A percentile compares a stretch with the other conserved stretches of the same genome.
Evolutionary conservation across 148 eudicot genomes (phyloP).

Genomic region (Pharnaceum exiguum): DNA sequence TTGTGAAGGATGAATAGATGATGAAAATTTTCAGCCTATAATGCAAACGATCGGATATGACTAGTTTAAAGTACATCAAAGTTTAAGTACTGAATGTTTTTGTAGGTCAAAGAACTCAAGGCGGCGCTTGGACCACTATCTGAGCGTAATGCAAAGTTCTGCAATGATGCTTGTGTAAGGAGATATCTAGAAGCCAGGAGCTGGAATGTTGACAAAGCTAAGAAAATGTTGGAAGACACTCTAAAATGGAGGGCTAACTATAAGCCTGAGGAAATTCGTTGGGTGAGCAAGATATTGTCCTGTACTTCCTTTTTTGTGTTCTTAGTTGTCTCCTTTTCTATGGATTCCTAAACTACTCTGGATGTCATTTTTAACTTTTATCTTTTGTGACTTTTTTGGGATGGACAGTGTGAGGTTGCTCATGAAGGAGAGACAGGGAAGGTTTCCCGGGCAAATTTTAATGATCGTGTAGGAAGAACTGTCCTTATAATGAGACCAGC

Average conservation of each 20-base stretch:
- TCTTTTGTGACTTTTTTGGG: not conserved
- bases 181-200: constrained; percentile 84
- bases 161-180: constrained; percentile 73
- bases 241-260: constrained; percentile 72
- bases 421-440: constrained; percentile 90
- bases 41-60: too few relatives aligned
- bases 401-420: constrained; percentile 74
- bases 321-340: too few relatives aligned
- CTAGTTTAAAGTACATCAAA: too few relatives aligned
- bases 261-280: constrained; percentile 92
- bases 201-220: constrained; percentile 83
- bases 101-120: constrained; percentile 58
- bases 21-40: too few relatives aligned
- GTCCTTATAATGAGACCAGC: constrained; percentile 98
- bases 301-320: not conserved
- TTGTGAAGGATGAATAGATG: too few relatives aligned
- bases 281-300: constrained; percentile 49
- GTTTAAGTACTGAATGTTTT: not conserved
- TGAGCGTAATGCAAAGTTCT: constrained; percentile 50
- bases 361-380: not conserved
- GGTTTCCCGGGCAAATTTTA: constrained; percentile 77
- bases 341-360: not conserved
- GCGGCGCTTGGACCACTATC: constrained; percentile 60
- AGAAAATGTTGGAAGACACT: constrained; percentile 84
- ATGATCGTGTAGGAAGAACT: constrained; percentile 64